Base-by-base conservation (phyloP, 352 stramenopile genomes). In the Phytophthora tubulina region DNA sequence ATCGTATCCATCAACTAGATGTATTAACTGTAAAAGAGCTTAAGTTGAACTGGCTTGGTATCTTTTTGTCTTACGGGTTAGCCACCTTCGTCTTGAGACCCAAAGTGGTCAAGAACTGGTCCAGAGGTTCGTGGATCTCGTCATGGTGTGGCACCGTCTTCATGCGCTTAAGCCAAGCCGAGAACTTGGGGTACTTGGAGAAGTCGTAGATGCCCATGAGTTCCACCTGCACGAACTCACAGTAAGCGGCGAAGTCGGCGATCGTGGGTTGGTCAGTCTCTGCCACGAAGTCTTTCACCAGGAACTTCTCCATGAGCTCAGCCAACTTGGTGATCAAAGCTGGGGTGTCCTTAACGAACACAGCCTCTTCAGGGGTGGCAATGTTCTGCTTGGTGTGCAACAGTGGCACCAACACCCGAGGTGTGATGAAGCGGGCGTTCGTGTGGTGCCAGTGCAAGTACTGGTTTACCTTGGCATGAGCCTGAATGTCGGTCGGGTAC, bases 381-480 rank as follows among this genome's bases (percentile, higher is more conserved):
- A 36, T 64, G 50, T 69, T 72, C 57, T 70, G 48, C 55, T 78
- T 79, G n/a, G 63, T 66, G 45, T 76, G 71, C 54, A 87, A 57
- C 30, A 78, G 60, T 42, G 81, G 79, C 50, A 79, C 73, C 14
- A 91, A 50, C 13, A 91, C 65, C n/a, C 81, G 63, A 31, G 67
- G 41, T 42, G 84, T 89, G 64, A 83, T 83, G 31, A 73, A 42
- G 21, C 84, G 84, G 44, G 63, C 68, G 67, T 82, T 85, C 54
- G 76, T 88, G 83, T 93, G 85, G 70, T 93, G 85, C 85, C 85
- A 93, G 79, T 88, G 78, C 45, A 92, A 74, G 53, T 88, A 90
- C 74, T 92, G 70, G 76, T 92, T 83, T 36, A 92, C 66, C 72
- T 92, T 92, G 50, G 85, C 81, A 53, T 78, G 85, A 35, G 75